Evolutionary conservation across 345 rosid genomes (phyloP).

Genomic region (Eutrema heterophyllum): DNA sequence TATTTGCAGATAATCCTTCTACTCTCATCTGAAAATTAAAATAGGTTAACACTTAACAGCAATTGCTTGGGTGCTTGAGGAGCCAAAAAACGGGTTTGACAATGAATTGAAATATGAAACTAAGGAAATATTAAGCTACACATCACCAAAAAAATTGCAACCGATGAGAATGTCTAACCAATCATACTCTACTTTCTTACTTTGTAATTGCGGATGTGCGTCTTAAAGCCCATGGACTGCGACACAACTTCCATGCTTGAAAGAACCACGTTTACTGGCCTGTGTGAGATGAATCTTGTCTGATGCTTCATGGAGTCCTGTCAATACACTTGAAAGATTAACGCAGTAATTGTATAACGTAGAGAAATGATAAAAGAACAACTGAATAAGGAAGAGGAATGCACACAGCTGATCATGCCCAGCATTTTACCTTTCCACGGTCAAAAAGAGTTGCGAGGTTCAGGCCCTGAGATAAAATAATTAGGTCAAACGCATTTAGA

Average conservation of each 20-base stretch:
- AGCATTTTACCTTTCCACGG: slow-evolving; percentile 64
- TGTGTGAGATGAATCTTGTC: slow-evolving; percentile 79
- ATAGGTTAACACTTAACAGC: not conserved
- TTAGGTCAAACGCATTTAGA: slow-evolving; percentile 93
- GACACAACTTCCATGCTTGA: slow-evolving; percentile 98
- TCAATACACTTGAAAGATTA: slow-evolving; percentile 10
- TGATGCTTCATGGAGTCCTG: slow-evolving; percentile 81
- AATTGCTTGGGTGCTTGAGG: not conserved
- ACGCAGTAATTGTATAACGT: not conserved
- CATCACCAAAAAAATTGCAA: not conserved
- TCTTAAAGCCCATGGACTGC: slow-evolving; percentile 96
- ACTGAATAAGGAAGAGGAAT: not conserved
- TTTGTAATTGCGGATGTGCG: slow-evolving; percentile 94
- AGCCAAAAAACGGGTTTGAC: not conserved
- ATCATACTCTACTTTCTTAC: slow-evolving; percentile 34
- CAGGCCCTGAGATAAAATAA: slow-evolving; percentile 88
- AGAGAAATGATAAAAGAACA: not conserved
- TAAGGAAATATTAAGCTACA: not conserved
- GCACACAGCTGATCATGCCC: not conserved
- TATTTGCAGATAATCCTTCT: slow-evolving; percentile 75
- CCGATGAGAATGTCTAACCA: not conserved
- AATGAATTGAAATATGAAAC: not conserved
- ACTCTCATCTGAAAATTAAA: slow-evolving; percentile 74
- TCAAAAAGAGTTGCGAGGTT: slow-evolving; percentile 90
- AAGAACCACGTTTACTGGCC: slow-evolving; percentile 80